Conservation (phyloP, 2,329 filamentous ascomycete species). For the Paecilomyces sp. region DNA sequence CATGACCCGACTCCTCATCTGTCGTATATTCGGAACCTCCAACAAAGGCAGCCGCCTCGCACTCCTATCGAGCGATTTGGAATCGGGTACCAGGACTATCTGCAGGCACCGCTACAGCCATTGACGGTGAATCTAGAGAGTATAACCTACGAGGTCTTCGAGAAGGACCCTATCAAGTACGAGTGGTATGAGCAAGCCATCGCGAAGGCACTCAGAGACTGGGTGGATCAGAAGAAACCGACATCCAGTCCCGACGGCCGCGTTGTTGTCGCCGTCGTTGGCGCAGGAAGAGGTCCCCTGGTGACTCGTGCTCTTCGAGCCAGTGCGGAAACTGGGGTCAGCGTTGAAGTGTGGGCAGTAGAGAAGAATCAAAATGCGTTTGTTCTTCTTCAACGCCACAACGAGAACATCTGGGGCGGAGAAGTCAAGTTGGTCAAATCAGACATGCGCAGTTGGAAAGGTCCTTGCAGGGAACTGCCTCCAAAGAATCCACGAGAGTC, state of each 20-base stretch:
- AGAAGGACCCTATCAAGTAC: conserved; percentile 97
- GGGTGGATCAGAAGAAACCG: conserved; percentile 64
- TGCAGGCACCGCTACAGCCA: conserved; percentile 90
- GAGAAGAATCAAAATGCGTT: conserved; percentile 99
- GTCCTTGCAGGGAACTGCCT: conserved; percentile 45
- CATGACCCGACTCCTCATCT: conserved; percentile 59
- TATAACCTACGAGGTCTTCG: conserved; percentile 96
- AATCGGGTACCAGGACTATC: conserved; percentile 79
- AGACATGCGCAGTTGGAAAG: conserved; percentile 95
- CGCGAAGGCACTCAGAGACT: conserved; percentile 71
- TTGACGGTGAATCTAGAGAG: conserved; percentile 95
- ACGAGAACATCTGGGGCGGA: conserved; percentile 70
- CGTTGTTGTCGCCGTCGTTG: conserved; percentile 84
- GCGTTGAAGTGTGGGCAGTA: conserved; percentile 81
- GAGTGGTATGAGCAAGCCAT: conserved; percentile 88
- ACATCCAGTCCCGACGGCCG: conserved; percentile 63
- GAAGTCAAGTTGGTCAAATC: conserved; percentile 85
- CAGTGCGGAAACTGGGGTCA: conserved; percentile 65
- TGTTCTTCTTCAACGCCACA: conserved; percentile 82
- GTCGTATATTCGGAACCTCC: conserved; percentile 76
- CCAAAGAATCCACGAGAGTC: conserved; percentile 7
- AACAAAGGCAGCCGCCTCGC: conserved; percentile 67
- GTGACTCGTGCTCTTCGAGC: conserved; percentile 82
- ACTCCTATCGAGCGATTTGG: conserved; percentile 60
- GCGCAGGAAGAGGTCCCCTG: conserved; percentile 84